Conservation (phyloP, 768 basidiomycete genomes). For the Lactarius pseudohatsudake region DNA sequence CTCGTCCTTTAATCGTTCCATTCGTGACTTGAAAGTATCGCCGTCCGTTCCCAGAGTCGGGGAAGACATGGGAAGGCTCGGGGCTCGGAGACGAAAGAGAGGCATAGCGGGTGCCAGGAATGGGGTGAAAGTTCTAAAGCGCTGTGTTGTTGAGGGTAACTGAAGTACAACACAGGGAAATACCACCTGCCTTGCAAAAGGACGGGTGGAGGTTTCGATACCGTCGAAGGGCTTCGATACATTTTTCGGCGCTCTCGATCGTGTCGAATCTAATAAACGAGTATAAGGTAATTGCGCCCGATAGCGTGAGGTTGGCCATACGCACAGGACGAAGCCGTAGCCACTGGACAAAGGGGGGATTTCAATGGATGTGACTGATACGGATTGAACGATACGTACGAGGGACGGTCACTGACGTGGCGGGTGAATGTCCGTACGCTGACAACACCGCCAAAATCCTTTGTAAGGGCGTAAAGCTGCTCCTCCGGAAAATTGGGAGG, state of each 20-base stretch:
- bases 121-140: constrained; percentile 71
- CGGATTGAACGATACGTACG: constrained; percentile 39
- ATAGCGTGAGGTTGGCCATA: constrained; percentile 21
- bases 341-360: constrained; percentile 45
- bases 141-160: neutral
- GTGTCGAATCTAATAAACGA: constrained; percentile 56
- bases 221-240: constrained; percentile 66
- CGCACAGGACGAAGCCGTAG: constrained; percentile 78
- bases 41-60: constrained; percentile 18
- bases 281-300: constrained; percentile 1
- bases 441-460: constrained; percentile 68
- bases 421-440: constrained; percentile 85
- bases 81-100: constrained; percentile 27
- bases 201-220: constrained; percentile 82
- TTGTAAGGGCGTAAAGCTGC: constrained; percentile 67
- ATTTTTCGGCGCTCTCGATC: constrained; percentile 67
- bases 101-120: constrained; percentile 71
- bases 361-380: neutral
- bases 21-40: constrained; percentile 68
- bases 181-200: constrained; percentile 67
- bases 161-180: constrained; percentile 9
- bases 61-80: constrained; percentile 17
- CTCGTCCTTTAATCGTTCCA: constrained; percentile 70
- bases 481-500: constrained; percentile 83
- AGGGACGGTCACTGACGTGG: constrained; percentile 70